These are phyloP conservation scores for Penicillium sp. DNA, from an alignment of 2,329 filamentous ascomycete species.

Conservation along the genomic window DNA sequence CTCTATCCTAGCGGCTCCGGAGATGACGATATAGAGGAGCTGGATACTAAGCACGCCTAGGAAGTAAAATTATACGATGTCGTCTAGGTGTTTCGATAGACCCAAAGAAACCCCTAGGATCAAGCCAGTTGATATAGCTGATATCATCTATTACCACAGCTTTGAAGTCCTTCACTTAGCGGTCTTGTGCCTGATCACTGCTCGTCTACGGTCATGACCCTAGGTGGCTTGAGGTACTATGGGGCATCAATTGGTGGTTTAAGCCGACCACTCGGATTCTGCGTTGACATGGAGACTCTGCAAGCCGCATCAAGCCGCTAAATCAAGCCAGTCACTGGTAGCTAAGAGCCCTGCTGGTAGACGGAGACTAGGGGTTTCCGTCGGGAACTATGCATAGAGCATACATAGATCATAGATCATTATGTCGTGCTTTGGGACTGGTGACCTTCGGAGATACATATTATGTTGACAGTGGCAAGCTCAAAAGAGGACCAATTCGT, in stretches of 20 bases:
- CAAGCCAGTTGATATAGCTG: too few species aligned
- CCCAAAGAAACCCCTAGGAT: too few species aligned
- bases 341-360: background rate
- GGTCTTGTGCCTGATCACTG: too few species aligned
- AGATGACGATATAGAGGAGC: too few species aligned
- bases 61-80: too few species aligned
- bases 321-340: background rate
- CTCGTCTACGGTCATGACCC: background rate
- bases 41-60: too few species aligned
- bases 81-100: too few species aligned
- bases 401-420: background rate
- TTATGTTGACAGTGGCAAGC: background rate
- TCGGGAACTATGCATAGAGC: background rate
- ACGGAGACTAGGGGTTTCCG: background rate
- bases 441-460: background rate
- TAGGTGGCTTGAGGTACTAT: conserved; percentile 4
- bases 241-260: background rate
- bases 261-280: background rate
- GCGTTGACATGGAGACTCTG: background rate
- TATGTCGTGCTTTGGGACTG: too few species aligned
- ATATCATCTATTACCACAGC: too few species aligned
- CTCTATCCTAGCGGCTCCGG: too few species aligned
- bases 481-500: too few species aligned
- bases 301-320: background rate
- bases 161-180: too few species aligned